Base-by-base conservation (phyloP, 176 grass and related monocot genomes). In the Leersia perrieri region DNA sequence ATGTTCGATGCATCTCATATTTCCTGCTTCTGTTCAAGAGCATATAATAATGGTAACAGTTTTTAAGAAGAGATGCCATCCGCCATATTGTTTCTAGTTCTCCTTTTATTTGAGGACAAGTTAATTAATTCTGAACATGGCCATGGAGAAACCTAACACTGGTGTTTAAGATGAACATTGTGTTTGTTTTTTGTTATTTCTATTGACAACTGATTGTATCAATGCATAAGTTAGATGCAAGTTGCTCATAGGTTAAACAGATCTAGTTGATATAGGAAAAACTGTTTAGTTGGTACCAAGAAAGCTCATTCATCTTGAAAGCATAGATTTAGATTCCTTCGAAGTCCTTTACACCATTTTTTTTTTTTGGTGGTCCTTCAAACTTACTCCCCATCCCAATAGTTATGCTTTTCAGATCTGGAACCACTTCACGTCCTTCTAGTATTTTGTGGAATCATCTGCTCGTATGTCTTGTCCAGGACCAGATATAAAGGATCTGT, bases 121-220 rank as follows among this genome's bases (percentile, higher is more conserved):
- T 69, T 63, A 80, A 80, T 28, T 80, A 39, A 55, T 69, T 22
- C 32, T 55, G 33, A 65, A 35, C 31, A 40, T 68, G 38, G 58
- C 66, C 14, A 62, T 8, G 38, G 0, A 33, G 18, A 79, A 83
- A 78, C 18, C 26, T 84, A 64, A 72, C 69, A 73, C 20, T 66
- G 26, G 36, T 45, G 33, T 70, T 60, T 1, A 30, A 33, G 1
- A 15, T 79, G 36, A 58, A 15, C 13, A 26, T 30, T 71, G 23
- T 6, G 3, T 70, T 77, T 77, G 12, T 33, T 62, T 47, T 1
- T 22, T 25, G 23, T 9, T 49, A 20, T 62, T 12, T 51, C 75
- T 70, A 31, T 75, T 49, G 49, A 28, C 32, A 18, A 70, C 33
- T 26, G 20, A 20, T 76, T 65, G 26, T 80, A 23, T 72, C 70